Percentiles rank a stretch among this genome's conserved stretches.
These are phyloP conservation scores for Ophiobolus disseminans DNA, from an alignment of 2,329 filamentous ascomycete species.

Conservation along the genomic window DNA sequence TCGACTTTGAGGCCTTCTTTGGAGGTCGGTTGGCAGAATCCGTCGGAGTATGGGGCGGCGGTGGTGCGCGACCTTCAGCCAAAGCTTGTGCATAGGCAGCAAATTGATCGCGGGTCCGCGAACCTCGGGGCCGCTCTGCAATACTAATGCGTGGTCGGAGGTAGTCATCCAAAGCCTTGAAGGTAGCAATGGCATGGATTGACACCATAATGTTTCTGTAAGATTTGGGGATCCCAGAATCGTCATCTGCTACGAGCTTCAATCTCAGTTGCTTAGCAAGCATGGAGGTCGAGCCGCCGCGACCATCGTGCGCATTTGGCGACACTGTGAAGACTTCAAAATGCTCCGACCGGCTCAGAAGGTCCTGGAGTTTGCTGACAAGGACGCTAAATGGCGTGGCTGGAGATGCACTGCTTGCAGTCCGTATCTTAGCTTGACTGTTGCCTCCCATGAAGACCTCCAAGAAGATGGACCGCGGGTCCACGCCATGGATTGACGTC, in stretches of 20 bases:
- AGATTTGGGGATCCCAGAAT: slow-evolving; percentile 83
- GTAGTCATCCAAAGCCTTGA: slow-evolving; percentile 96
- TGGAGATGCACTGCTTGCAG: slow-evolving; percentile 70
- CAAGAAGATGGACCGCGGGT: slow-evolving; percentile 83
- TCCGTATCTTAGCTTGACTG: slow-evolving; percentile 67
- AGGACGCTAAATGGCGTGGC: slow-evolving; percentile 88
- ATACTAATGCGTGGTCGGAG: slow-evolving; percentile 86
- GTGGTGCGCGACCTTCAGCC: slow-evolving; percentile 53
- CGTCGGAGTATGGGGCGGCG: slow-evolving; percentile 45
- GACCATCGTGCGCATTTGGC: slow-evolving; percentile 88
- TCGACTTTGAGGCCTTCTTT: slow-evolving; percentile 42
- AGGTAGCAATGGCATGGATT: slow-evolving; percentile 97
- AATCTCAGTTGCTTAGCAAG: slow-evolving; percentile 93
- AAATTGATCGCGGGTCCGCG: slow-evolving; percentile 68
- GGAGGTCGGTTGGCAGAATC: slow-evolving; percentile 41
- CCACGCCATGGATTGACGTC: slow-evolving; percentile 59
- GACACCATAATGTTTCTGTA: slow-evolving; percentile 98
- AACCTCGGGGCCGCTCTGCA: slow-evolving; percentile 71
- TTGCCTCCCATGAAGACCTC: slow-evolving; percentile 88
- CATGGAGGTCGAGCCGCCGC: slow-evolving; percentile 93
- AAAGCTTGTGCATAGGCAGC: slow-evolving; percentile 79
- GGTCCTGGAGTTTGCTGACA: slow-evolving; percentile 91
- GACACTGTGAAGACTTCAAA: slow-evolving; percentile 97
- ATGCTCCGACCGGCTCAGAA: slow-evolving; percentile 95
- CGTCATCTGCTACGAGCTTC: slow-evolving; percentile 86